These are phyloP conservation scores for Teratosphaeria gauchensis DNA, from an alignment of 2,329 filamentous ascomycete genomes.

Conservation along the genomic window DNA sequence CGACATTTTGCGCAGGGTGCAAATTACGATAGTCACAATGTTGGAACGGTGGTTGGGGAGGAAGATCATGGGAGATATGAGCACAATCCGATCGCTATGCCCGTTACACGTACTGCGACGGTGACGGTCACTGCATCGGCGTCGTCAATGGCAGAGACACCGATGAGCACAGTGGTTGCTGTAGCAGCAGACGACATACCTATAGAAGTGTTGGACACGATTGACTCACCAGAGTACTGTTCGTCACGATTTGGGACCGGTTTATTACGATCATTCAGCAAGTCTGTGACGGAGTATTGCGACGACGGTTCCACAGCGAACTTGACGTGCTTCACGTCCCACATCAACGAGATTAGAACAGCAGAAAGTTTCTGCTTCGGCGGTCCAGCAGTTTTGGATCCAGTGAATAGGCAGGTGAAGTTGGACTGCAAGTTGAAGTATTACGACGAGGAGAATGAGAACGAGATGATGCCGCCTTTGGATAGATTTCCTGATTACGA, in stretches of 20 bases:
- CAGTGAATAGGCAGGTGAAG: background rate
- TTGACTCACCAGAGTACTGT: background rate
- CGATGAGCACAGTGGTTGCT: background rate
- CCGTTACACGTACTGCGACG: background rate
- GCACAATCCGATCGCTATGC: background rate
- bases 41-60: background rate
- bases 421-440: background rate
- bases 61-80: background rate
- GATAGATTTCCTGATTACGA: conserved; percentile 1
- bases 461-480: conserved; percentile 1
- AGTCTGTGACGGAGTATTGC: background rate
- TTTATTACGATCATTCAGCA: background rate
- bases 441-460: background rate
- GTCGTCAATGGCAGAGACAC: background rate
- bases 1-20: background rate
- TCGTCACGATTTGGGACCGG: background rate
- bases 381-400: conserved; percentile 1
- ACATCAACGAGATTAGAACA: background rate
- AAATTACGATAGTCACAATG: background rate
- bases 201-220: background rate
- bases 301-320: background rate
- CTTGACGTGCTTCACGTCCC: conserved; percentile 1
- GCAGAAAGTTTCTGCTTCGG: conserved; percentile 5
- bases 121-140: background rate
- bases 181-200: background rate